Percentiles rank a stretch among this genome's conserved stretches.
These are phyloP conservation scores for Boechera stricta DNA, from an alignment of 345 rosid genomes.

Conservation along the genomic window DNA sequence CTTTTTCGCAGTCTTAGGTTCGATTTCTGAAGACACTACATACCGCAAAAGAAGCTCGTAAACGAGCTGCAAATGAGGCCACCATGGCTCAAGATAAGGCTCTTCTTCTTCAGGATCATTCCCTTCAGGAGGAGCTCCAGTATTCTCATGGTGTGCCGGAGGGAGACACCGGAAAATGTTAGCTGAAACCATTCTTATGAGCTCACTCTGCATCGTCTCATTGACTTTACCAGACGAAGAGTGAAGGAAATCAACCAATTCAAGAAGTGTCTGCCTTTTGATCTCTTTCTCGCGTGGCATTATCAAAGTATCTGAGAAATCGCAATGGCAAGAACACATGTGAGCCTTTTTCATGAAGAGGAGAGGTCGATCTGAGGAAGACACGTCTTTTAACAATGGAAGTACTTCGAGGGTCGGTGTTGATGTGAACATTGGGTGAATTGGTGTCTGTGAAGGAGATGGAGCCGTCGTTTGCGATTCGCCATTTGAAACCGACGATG, in stretches of 20 bases:
- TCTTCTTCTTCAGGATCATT: slow-evolving; percentile 58
- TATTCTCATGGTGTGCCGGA: slow-evolving; percentile 45
- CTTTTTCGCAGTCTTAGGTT: slow-evolving; percentile 54
- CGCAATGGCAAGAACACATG: slow-evolving; percentile 49
- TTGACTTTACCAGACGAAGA: slow-evolving; percentile 48
- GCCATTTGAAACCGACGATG: slow-evolving; percentile 10
- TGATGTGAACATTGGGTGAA: slow-evolving; percentile 39
- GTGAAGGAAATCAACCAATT: slow-evolving; percentile 48
- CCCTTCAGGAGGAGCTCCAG: slow-evolving; percentile 48
- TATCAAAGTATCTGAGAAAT: slow-evolving; percentile 47
- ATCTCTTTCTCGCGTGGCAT: slow-evolving; percentile 54
- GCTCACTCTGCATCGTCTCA: slow-evolving; percentile 51
- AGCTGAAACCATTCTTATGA: slow-evolving; percentile 48
- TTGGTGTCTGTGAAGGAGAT: slow-evolving; percentile 33
- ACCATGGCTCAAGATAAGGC: slow-evolving; percentile 52
- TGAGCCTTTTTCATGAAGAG: slow-evolving; percentile 50
- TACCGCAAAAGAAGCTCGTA: slow-evolving; percentile 55
- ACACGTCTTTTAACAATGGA: slow-evolving; percentile 48
- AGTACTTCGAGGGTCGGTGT: slow-evolving; percentile 47
- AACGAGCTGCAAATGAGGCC: slow-evolving; percentile 58
- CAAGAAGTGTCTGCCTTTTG: slow-evolving; percentile 49
- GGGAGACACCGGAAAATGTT: slow-evolving; percentile 48
- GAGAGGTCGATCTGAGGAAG: slow-evolving; percentile 49
- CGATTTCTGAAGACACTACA: slow-evolving; percentile 51
- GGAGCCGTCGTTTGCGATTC: slow-evolving; percentile 42